These are phyloP conservation scores for Grigorovia yakushimaensis DNA, from an alignment of 805 yeast genomes.

Conservation along the genomic window DNA sequence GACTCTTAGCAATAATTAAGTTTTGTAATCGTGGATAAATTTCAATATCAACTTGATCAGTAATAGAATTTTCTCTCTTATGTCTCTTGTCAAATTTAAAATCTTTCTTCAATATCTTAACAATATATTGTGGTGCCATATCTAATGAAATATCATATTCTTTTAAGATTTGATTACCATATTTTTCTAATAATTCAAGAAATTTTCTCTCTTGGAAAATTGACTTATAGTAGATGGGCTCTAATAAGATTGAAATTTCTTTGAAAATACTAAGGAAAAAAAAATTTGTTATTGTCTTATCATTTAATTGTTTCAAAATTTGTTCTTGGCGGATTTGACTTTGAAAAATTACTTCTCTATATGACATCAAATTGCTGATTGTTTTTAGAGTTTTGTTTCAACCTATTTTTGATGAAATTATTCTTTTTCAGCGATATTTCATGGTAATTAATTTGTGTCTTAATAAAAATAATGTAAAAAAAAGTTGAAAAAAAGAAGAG, in stretches of 20 bases:
- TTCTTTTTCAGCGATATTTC: too few relatives aligned
- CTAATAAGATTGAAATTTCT: background rate
- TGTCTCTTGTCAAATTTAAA: background rate
- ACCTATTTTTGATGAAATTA: too few relatives aligned
- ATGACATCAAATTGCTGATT: background rate
- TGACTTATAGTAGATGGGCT: background rate
- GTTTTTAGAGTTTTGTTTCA: too few relatives aligned
- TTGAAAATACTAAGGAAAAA: background rate
- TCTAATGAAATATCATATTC: conserved; percentile 2
- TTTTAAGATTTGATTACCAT: background rate
- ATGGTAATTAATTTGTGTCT: too few relatives aligned
- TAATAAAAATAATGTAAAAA: background rate
- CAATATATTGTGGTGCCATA: conserved; percentile 13
- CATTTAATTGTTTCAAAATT: background rate
- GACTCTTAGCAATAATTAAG: conserved; percentile 3
- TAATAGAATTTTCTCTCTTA: background rate
- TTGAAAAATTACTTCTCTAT: background rate
- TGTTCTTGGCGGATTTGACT: background rate
- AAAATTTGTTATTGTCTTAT: background rate
- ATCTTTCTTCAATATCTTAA: conserved; percentile 9
- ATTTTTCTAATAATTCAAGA: background rate
- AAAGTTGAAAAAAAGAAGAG: background rate
- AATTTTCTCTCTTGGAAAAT: background rate
- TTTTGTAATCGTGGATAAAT: conserved; percentile 3
- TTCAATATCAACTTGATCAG: background rate